phyloP scores from a whole-genome alignment of 2,329 filamentous ascomycete genomes.

The Fusarium succisae region DNA sequence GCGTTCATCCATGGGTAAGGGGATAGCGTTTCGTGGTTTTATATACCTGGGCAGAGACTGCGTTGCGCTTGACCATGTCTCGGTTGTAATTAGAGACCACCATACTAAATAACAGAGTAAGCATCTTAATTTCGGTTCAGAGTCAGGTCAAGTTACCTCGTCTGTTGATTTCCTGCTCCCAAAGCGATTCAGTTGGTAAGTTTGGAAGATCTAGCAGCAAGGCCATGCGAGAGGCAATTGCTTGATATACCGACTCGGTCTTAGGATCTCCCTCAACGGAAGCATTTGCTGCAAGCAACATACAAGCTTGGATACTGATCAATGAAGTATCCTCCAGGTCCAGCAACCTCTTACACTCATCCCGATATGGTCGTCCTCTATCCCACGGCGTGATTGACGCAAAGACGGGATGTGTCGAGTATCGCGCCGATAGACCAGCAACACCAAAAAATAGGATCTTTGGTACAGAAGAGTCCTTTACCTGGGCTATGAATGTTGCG shows the following conservation, averaged over 20 bases:
- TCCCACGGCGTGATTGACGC: background rate
- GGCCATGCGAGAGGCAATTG: slow-evolving; percentile 1
- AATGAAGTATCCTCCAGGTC: slow-evolving; percentile 3
- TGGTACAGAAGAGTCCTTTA: background rate
- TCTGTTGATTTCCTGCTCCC: background rate
- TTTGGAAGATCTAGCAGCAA: slow-evolving; percentile 7
- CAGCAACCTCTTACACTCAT: background rate
- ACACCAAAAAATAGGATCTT: background rate
- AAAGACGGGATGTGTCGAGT: background rate
- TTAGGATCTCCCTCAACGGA: background rate
- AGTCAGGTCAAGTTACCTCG: background rate
- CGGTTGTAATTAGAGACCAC: slow-evolving; percentile 14
- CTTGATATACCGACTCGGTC: background rate
- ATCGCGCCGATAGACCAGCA: background rate
- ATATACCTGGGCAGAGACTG: background rate
- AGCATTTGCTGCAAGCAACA: background rate
- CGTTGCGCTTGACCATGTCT: slow-evolving; percentile 7
- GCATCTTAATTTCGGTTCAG: background rate
- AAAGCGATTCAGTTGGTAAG: background rate
- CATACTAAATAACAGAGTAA: background rate
- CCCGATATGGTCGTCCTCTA: background rate
- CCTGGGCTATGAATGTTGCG: background rate
- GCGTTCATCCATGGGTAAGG: background rate
- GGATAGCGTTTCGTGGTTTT: background rate
- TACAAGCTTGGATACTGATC: background rate